Evolutionary conservation across 768 basidiomycete genomes (phyloP), one percentile per base, ranked within the genome.

Genomic region (Steccherinum ochraceum): DNA sequence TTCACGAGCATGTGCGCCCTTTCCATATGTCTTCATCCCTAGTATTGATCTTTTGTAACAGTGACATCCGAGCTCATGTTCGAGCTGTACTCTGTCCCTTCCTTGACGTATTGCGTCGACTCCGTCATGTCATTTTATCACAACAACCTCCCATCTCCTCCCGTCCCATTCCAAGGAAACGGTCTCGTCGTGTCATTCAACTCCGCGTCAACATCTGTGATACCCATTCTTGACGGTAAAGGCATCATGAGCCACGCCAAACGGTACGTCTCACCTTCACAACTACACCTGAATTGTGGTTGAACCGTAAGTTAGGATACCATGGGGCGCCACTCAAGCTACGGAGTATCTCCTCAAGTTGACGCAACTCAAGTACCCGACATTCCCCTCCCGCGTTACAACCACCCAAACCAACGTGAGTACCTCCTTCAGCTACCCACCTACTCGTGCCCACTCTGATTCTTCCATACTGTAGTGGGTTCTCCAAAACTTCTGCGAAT

Each of bases 31-130:
- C 25, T 51, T 21, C 58, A 23, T 23, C 24, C 19, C 21, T 42
- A 51, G 48, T 11, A 46, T 19, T 10, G 25, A 40, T 39, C 4
- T 2, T 10, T 5, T 27, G 13, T 41, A 41, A n/a, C 60, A 94
- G 92, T 96, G 50, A 95, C 93, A 7, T 93, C 93, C 0, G 96
- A 99, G 62, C 82, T 99, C 24, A 81, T 99, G 69, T 99, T 99
- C 62, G 96, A 99, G 69, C 77, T 83, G 42, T 99, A 98, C 64
- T 75, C 77, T 3, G 91, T 86, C 3, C 94, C 95, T 1, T 83
- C 86, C 4, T 74, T 97, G 44, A 74, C 89, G 3, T 98, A 89
- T 69, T 90, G 89, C 49, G 73, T 96, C 51, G 96, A 99, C 62
- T 84, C 87, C 11, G 69, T 93, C 53, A 91, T 96, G 81, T 93